Evolutionary conservation across 1,284 basidiomycete species (phyloP), one percentile per base, ranked within the genome.

Genomic region (Apiotrichum sp.): DNA sequence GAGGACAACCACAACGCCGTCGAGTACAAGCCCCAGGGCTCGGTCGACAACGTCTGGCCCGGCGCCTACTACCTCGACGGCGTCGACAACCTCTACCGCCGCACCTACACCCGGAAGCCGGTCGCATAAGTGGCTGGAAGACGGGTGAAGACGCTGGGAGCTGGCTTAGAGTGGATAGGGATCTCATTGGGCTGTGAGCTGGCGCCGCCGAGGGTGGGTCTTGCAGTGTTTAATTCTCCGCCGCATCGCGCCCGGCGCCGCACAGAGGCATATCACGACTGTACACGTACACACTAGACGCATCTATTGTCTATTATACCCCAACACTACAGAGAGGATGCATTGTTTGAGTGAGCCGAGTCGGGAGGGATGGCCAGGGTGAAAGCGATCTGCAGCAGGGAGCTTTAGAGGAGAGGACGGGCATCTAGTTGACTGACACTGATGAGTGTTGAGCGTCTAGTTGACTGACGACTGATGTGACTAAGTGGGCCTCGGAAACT

Each of bases 1-100:
- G 95, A 98, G 80, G 87, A 89, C 78, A 97, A 95, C 81, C 93
- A 98, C 82, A 97, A 95, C 72, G 86, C 90, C 31, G 84, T 84
- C 58, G 81, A 86, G 69, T 98, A 90, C 80, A 83, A 83, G 7
- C 95, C 95, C 14, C 82, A 85, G 58, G 95, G 95, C 56, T 85
- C 84, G 36, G 77, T 95, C 62, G 87, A 92, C 64, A 87, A 97
- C 81, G 86, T 99, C 73, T 95, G 92, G 89, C 86, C 89, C 3
- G 91, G 91, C 47, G 82, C 88, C 31, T 98, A 87, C 81, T 98
- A 98, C 82, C 88, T 99, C 65, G 86, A 88, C 66, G 85, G 83
- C 71, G 87, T 97, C 67, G 95, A 99, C 79, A 79, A 82, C 70
- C 93, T 93, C 79, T 96, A 87, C 84, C 83, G 96, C 69, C 84